phyloP scores from a whole-genome alignment of 2,329 filamentous ascomycete genomes.

The Claviceps arundinis region DNA sequence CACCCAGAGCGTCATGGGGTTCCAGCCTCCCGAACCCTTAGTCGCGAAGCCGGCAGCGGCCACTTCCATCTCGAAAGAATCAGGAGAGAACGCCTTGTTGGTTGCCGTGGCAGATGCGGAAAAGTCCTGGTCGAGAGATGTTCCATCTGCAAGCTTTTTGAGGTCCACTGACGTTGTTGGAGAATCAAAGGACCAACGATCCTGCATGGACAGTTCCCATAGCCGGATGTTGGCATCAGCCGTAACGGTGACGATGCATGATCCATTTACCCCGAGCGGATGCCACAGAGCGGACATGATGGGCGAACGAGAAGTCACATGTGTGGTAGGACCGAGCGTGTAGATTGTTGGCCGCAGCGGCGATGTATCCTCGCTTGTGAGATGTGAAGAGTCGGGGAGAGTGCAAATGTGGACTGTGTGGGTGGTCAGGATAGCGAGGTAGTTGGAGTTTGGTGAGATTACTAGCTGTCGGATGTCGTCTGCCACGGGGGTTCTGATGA shows the following conservation, averaged over 20 bases:
- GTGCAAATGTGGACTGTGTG: slow-evolving; percentile 81
- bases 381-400: slow-evolving; percentile 68
- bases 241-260: slow-evolving; percentile 77
- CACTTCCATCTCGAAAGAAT: slow-evolving; percentile 87
- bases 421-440: slow-evolving; percentile 72
- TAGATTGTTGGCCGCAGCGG: slow-evolving; percentile 73
- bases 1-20: slow-evolving; percentile 90
- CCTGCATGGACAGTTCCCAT: slow-evolving; percentile 77
- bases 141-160: slow-evolving; percentile 76
- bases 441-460: slow-evolving; percentile 70
- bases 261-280: slow-evolving; percentile 70
- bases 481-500: slow-evolving; percentile 63
- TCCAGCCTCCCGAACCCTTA: slow-evolving; percentile 67
- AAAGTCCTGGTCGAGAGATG: slow-evolving; percentile 71
- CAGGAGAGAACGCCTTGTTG: slow-evolving; percentile 74
- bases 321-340: slow-evolving; percentile 82
- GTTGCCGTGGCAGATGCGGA: slow-evolving; percentile 59
- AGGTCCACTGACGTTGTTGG: slow-evolving; percentile 77
- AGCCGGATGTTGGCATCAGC: slow-evolving; percentile 76
- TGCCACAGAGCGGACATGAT: slow-evolving; percentile 83
- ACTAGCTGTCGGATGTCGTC: slow-evolving; percentile 75
- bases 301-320: slow-evolving; percentile 73
- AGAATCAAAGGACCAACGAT: slow-evolving; percentile 77
- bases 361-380: slow-evolving; percentile 53
- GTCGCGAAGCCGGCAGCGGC: slow-evolving; percentile 70